phyloP scores from a whole-genome alignment of 768 basidiomycete genomes.

The Suillus spraguei region DNA sequence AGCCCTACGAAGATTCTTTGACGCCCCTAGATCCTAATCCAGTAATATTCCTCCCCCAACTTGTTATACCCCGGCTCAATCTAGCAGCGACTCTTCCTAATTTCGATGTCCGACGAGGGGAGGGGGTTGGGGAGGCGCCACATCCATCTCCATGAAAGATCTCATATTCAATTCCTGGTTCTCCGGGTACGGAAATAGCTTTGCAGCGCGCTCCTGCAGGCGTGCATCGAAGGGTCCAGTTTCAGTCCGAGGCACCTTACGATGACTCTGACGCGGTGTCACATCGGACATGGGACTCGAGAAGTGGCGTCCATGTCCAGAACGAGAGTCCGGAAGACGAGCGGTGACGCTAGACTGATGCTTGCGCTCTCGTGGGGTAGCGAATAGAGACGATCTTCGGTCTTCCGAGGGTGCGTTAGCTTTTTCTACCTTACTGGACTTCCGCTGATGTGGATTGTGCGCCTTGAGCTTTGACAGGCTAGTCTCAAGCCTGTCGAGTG shows the following conservation, averaged over 20 bases:
- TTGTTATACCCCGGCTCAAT: conserved; percentile 30
- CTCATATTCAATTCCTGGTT: conserved; percentile 13
- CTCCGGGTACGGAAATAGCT: neutral
- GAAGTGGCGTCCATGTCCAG: conserved; percentile 12
- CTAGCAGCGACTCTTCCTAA: conserved; percentile 26
- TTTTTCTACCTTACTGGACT: conserved; percentile 22
- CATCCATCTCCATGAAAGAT: conserved; percentile 39
- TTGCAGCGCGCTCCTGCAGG: neutral
- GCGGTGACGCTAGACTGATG: conserved; percentile 16
- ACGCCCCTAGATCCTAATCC: conserved; percentile 13
- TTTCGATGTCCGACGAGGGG: conserved; percentile 18
- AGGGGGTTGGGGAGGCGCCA: conserved; percentile 12
- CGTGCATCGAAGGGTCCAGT: neutral
- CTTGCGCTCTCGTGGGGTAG: conserved; percentile 19
- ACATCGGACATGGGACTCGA: conserved; percentile 14
- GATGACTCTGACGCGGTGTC: neutral
- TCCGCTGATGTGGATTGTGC: conserved; percentile 30
- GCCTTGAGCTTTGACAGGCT: conserved; percentile 37
- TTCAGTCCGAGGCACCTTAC: conserved; percentile 4
- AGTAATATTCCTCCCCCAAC: conserved; percentile 33
- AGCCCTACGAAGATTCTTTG: conserved; percentile 1
- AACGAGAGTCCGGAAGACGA: conserved; percentile 2
- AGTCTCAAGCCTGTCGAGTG: conserved; percentile 34
- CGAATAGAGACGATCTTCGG: conserved; percentile 23
- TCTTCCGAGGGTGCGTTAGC: conserved; percentile 11